Evolutionary conservation across 257 asterid genomes (phyloP), one percentile per base, ranked within the genome.

Genomic region (Solanum virginianum): DNA sequence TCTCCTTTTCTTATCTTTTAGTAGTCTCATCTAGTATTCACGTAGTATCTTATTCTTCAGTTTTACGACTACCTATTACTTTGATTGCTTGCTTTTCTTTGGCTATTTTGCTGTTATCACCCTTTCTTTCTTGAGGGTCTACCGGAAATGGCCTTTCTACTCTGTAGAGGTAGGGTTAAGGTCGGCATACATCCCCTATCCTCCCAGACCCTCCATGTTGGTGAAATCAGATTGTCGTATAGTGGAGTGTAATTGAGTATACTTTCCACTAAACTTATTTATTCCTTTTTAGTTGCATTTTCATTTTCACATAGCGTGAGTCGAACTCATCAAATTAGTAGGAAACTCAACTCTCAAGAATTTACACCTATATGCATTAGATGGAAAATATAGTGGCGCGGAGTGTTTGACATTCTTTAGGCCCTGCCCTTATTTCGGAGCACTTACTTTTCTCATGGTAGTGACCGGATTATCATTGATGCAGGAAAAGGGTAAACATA

Each of bases 401-500:
- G 11, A 26, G 22, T 29, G 10, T 43, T 66, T 29, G 60, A 59
- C 24, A 18, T n/a, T 41, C 26, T 53, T n/a, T 43, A 24, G 22
- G 41, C 16, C 14, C n/a, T 24, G 24, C 62, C 43, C 43, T 8
- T 75, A 7, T 49, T 39, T 47, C 71, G 12, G 59, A 45, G 54
- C 4, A 8, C 63, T 65, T 49, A 14, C 36, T 74, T 74, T 26
- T 82, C 74, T 80, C 68, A 63, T 14, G 39, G 47, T 87, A 53
- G 17, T 60, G 45, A 17, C 60, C 9, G 26, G 45, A 53, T 26
- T 79, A 22, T 53, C 82, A 53, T 79, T 79, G 82, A 75, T 87
- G 91, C 97, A 95, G 98, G 95, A 93, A 70, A 95, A 90, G 77
- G 91, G 89, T 86, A 96, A 92, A 85, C 92, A 98, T 45, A 94